These are phyloP conservation scores for Lipomyces sp. DNA, from an alignment of 805 yeast species.

Conservation along the genomic window DNA sequence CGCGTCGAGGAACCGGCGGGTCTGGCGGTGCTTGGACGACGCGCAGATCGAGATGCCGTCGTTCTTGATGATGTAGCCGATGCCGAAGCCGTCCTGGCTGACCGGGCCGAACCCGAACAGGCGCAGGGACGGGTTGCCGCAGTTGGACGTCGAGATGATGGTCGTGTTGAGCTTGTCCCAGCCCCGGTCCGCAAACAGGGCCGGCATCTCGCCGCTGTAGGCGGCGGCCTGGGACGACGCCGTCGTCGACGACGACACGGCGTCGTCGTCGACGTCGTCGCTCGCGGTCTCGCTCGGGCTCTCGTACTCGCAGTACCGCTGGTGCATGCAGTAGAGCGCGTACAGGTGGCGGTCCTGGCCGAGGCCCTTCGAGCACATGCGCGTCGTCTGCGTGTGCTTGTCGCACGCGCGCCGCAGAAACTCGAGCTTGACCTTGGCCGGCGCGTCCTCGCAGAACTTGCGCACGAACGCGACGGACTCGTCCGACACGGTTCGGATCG, in stretches of 20 bases:
- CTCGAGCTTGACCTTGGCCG: slow-evolving; percentile 57
- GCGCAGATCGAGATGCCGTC: slow-evolving; percentile 77
- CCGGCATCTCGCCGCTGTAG: slow-evolving; percentile 50
- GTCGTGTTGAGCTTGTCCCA: slow-evolving; percentile 85
- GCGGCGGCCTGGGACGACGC: slow-evolving; percentile 2
- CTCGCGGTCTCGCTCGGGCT: slow-evolving; percentile 7
- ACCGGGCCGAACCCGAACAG: slow-evolving; percentile 92
- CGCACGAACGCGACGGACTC: slow-evolving; percentile 81
- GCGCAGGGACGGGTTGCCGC: slow-evolving; percentile 87
- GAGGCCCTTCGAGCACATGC: slow-evolving; percentile 64
- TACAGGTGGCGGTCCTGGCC: slow-evolving; percentile 93
- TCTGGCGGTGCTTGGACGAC: slow-evolving; percentile 85
- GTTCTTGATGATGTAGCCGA: slow-evolving; percentile 81
- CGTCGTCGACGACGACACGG: background rate
- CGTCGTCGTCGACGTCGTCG: slow-evolving; percentile 17
- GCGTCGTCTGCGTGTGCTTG: slow-evolving; percentile 65
- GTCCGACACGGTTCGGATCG: slow-evolving; percentile 76
- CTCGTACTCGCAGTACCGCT: slow-evolving; percentile 39
- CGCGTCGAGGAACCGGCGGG: slow-evolving; percentile 69
- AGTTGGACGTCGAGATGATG: slow-evolving; percentile 76
- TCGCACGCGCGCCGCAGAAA: slow-evolving; percentile 65
- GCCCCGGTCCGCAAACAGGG: slow-evolving; percentile 77
- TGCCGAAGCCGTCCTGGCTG: slow-evolving; percentile 85
- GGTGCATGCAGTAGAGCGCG: slow-evolving; percentile 87
- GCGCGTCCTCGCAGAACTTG: slow-evolving; percentile 69